A percentile compares a stretch with the other conserved stretches of the same genome.
Conservation (phyloP, 2,329 filamentous ascomycete genomes). For the Paecilomyces formosus region DNA sequence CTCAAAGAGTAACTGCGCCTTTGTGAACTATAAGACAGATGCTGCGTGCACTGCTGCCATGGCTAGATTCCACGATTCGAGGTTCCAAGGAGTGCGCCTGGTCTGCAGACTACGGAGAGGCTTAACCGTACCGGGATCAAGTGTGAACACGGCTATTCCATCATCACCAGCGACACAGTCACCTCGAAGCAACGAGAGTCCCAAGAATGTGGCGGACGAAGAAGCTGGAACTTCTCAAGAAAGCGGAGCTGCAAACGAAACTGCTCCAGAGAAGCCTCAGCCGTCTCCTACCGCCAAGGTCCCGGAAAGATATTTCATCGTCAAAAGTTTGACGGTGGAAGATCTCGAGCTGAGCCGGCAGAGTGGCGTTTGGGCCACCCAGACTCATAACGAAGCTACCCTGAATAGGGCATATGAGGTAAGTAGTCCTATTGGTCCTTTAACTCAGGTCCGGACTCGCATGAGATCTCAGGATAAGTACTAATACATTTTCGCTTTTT, state of each 20-base stretch:
- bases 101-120: conserved; percentile 72
- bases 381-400: conserved; percentile 81
- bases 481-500: background rate
- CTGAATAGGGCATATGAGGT: conserved; percentile 81
- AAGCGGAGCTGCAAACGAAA: conserved; percentile 4
- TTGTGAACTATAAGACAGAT: conserved; percentile 89
- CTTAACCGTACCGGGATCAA: conserved; percentile 32
- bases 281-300: conserved; percentile 25
- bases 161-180: conserved; percentile 48
- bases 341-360: conserved; percentile 83
- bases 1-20: conserved; percentile 94
- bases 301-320: conserved; percentile 77
- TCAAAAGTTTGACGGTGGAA: conserved; percentile 87
- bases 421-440: conserved; percentile 17
- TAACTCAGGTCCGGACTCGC: background rate
- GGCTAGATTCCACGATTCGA: conserved; percentile 79
- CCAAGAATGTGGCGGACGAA: conserved; percentile 5
- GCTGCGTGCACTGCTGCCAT: conserved; percentile 67
- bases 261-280: conserved; percentile 11
- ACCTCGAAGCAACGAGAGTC: conserved; percentile 20
- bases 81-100: conserved; percentile 75
- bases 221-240: conserved; percentile 7
- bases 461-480: background rate
- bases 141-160: conserved; percentile 9
- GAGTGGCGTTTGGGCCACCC: conserved; percentile 88